A percentile compares a stretch with the other conserved stretches of the same genome.
phyloP scores from a whole-genome alignment of 805 yeast genomes.

The Saturnispora bothae region DNA sequence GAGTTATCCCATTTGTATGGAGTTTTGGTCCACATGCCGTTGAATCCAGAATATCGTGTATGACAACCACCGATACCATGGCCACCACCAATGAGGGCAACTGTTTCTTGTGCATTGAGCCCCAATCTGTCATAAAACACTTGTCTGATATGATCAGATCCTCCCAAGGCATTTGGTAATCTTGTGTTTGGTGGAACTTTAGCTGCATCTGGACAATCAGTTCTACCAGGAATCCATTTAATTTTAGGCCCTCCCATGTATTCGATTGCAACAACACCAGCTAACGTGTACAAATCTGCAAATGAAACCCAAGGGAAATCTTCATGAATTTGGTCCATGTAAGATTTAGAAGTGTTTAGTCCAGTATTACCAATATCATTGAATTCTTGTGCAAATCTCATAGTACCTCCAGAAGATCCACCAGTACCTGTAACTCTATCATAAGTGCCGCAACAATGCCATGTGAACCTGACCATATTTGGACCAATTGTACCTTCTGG shows the following conservation, averaged over 20 bases:
- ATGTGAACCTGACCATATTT: conserved; percentile 64
- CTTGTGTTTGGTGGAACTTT: conserved; percentile 58
- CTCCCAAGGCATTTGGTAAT: conserved; percentile 64
- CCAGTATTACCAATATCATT: conserved; percentile 56
- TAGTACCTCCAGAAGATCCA: conserved; percentile 66
- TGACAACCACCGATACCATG: conserved; percentile 75
- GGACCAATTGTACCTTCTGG: conserved; percentile 65
- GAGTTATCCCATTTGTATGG: conserved; percentile 35
- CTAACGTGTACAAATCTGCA: conserved; percentile 74
- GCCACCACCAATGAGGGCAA: conserved; percentile 65
- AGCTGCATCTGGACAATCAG: conserved; percentile 38
- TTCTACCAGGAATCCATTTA: conserved; percentile 77
- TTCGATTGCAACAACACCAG: conserved; percentile 71
- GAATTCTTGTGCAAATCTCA: conserved; percentile 44
- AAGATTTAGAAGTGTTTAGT: conserved; percentile 44
- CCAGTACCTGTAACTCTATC: conserved; percentile 44
- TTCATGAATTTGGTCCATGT: conserved; percentile 44
- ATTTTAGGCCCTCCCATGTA: conserved; percentile 70
- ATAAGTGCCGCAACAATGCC: conserved; percentile 85
- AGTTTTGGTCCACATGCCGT: conserved; percentile 37
- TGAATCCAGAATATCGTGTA: conserved; percentile 38
- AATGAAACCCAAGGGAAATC: conserved; percentile 60
- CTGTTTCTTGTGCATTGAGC: conserved; percentile 61
- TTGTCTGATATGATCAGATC: conserved; percentile 51
- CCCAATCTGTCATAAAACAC: conserved; percentile 54